Percentiles rank a stretch among this genome's conserved stretches.
Evolutionary conservation across 768 basidiomycete genomes (phyloP).

Genomic region (Termitomyces sp.): DNA sequence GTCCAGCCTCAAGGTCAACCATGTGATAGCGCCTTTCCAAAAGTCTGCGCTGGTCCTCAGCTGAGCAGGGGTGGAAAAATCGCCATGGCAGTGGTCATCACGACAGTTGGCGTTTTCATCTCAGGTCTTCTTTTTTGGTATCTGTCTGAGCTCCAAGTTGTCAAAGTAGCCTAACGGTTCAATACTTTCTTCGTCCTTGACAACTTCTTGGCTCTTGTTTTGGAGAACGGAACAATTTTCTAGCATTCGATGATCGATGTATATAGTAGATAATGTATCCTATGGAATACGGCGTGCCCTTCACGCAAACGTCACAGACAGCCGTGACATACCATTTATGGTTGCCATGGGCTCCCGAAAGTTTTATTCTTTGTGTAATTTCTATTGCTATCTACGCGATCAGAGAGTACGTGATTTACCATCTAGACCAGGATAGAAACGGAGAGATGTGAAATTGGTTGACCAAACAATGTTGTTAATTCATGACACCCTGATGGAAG

Average conservation of each 20-base stretch:
- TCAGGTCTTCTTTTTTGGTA: constrained; percentile 41
- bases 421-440: neutral
- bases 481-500: no score
- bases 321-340: no score
- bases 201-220: neutral
- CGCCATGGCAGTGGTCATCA: constrained; percentile 64
- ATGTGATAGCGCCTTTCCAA: constrained; percentile 67
- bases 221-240: neutral
- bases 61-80: constrained; percentile 62
- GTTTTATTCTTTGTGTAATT: no score
- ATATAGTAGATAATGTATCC: neutral
- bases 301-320: no score
- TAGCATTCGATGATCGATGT: neutral
- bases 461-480: no score
- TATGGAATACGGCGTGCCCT: no score
- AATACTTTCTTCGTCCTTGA: neutral
- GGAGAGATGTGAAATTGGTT: neutral
- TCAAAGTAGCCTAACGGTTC: neutral
- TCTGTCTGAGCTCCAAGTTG: constrained; percentile 20
- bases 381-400: no score
- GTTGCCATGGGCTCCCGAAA: no score
- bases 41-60: constrained; percentile 43
- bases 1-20: constrained; percentile 64
- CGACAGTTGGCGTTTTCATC: constrained; percentile 56
- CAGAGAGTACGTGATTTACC: constrained; percentile 2